Conservation (phyloP, 108 stramenopile genomes). For the Skeletonema costatum region DNA sequence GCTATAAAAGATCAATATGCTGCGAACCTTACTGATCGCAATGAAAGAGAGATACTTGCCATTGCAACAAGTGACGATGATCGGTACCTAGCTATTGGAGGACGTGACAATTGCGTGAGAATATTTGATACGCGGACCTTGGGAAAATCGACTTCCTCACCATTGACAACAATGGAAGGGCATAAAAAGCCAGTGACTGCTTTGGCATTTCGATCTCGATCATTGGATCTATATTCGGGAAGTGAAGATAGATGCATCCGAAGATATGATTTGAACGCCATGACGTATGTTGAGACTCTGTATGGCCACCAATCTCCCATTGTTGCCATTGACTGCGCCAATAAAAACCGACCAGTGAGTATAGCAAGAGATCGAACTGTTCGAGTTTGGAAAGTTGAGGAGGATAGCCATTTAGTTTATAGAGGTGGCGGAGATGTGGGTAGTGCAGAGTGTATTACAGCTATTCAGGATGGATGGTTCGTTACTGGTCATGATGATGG, state of each 20-base stretch:
- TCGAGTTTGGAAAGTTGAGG: slow-evolving; percentile 96
- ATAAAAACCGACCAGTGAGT: slow-evolving; percentile 87
- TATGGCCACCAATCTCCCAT: slow-evolving; percentile 98
- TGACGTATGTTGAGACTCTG: slow-evolving; percentile 97
- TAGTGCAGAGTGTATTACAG: slow-evolving; percentile 75
- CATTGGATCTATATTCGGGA: slow-evolving; percentile 90
- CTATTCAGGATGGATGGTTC: slow-evolving; percentile 92
- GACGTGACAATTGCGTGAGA: slow-evolving; percentile 83
- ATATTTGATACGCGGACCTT: slow-evolving; percentile 83
- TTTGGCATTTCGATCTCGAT: slow-evolving; percentile 82
- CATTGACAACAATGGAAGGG: slow-evolving; percentile 80
- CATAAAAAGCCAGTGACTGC: slow-evolving; percentile 87
- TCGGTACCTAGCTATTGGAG: slow-evolving; percentile 89
- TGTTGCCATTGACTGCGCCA: slow-evolving; percentile 79
- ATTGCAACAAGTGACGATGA: slow-evolving; percentile 93
- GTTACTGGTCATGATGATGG: slow-evolving; percentile 96
- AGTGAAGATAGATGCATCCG: slow-evolving; percentile 92
- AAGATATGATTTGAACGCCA: slow-evolving; percentile 87
- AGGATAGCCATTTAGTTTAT: slow-evolving; percentile 97
- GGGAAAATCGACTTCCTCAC: slow-evolving; percentile 14
- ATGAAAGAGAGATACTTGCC: slow-evolving; percentile 86
- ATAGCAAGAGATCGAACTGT: slow-evolving; percentile 90
- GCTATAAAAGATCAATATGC: slow-evolving; percentile 47
- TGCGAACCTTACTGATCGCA: slow-evolving; percentile 40
- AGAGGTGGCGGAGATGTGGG: slow-evolving; percentile 74